Evolutionary conservation across 352 stramenopile genomes (phyloP).

Genomic region (Pythium aquatile): DNA sequence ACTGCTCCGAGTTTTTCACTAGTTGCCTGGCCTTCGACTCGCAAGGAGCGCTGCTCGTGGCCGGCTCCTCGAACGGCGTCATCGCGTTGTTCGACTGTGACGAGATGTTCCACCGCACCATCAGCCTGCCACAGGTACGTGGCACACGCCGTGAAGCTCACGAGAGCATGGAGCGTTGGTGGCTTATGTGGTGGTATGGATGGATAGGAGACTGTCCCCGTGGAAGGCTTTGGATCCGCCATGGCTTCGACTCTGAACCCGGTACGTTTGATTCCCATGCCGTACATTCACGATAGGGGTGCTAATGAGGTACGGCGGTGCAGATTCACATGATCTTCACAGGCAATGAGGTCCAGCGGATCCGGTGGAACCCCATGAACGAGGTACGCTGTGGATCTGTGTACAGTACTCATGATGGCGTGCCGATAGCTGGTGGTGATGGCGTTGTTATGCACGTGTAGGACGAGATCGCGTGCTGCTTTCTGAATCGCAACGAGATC

Average conservation of each 20-base stretch:
- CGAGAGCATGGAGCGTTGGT: neutral
- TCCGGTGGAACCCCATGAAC: slow-evolving; percentile 76
- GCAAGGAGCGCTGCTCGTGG: slow-evolving; percentile 62
- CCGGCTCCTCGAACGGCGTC: slow-evolving; percentile 61
- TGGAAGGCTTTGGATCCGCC: too few relatives aligned
- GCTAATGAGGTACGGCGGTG: neutral
- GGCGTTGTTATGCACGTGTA: slow-evolving; percentile 13
- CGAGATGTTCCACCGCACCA: slow-evolving; percentile 58
- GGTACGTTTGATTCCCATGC: neutral
- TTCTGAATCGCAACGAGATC: slow-evolving; percentile 74
- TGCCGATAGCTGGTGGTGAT: too few relatives aligned
- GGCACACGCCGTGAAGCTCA: too few relatives aligned
- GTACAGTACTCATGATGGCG: neutral
- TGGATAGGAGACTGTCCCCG: too few relatives aligned
- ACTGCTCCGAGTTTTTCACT: slow-evolving; percentile 59
- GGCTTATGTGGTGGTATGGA: too few relatives aligned
- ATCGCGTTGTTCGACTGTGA: slow-evolving; percentile 82
- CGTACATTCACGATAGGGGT: too few relatives aligned
- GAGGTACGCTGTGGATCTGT: slow-evolving; percentile 34
- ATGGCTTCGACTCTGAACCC: neutral
- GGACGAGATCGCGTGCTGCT: slow-evolving; percentile 76
- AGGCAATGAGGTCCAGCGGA: slow-evolving; percentile 60
- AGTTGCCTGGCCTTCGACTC: slow-evolving; percentile 73
- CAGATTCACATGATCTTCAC: slow-evolving; percentile 80
- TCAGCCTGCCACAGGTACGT: slow-evolving; percentile 50